Base-by-base conservation (phyloP, 371 early-diverging fungal species). In the Mortierella sp. region DNA sequence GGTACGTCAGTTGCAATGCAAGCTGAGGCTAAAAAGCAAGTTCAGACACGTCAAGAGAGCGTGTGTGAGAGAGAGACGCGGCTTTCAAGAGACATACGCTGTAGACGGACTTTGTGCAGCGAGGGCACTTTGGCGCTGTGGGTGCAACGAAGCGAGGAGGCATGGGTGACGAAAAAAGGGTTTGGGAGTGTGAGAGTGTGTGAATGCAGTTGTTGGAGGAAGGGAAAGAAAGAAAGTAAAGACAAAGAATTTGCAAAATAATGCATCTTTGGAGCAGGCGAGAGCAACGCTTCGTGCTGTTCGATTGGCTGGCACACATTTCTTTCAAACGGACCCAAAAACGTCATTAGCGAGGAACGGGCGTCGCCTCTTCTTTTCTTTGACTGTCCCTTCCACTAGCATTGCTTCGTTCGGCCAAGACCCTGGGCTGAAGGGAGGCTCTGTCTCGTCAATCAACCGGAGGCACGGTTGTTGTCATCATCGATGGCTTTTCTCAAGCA, bases 21-120 rank as follows among this genome's bases (percentile, higher is more conserved):
- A 46, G 57, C 55, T 46, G 48, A 37, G 71, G 21, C 19, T 71
- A 31, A 71, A 55, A 69, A 28, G 26, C 28, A 59, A 31, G 59
- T 3, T 28, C 57, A 57, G 11, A 57, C 28, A 54, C 10, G n/a
- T 26, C 57, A 28, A 11, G 57, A 46, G 48, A 50, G 19, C 9
- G 14, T 55, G 37, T 31, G 24, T 9, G 16, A 51, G 34, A 9
- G 24, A 19, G 24, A 57, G 24, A 51, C 57, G 61, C n/a, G 43
- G 24, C 26, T 53, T 64, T n/a, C 53, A 9, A 44, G 16, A 34
- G 37, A 79, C 79, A 13, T 67, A 83, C 83, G 37, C 76, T 79
- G 51, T 85, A 85, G 61, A 85, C 86, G 26, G 79, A 55, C 70
- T 85, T 85, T 71, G 78, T 71, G 81, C 86, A 85, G 51, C 86